A percentile compares a stretch with the other conserved stretches of the same genome.
phyloP scores from a whole-genome alignment of 2,329 filamentous ascomycete genomes.

The Paraphaeosphaeria sporulosa region DNA sequence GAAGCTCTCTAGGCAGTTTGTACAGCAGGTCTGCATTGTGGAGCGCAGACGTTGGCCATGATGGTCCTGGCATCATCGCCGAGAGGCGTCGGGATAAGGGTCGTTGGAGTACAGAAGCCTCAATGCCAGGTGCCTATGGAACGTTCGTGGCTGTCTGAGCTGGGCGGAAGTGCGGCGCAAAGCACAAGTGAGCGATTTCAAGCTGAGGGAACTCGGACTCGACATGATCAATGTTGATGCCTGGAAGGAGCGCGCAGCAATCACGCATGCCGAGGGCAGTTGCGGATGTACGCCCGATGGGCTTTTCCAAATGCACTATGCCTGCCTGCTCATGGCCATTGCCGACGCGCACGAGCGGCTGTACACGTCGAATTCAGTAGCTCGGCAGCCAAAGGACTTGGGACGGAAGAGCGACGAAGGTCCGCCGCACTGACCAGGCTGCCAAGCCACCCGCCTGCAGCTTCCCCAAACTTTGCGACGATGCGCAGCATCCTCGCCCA shows the following conservation, averaged over 20 bases:
- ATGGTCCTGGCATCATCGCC: background rate
- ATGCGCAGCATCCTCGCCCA: slow-evolving; percentile 16
- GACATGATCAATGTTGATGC: slow-evolving; percentile 9
- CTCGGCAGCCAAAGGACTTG: background rate
- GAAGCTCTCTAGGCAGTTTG: slow-evolving; percentile 24
- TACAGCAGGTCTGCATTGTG: slow-evolving; percentile 12
- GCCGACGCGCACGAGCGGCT: background rate
- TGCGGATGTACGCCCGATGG: background rate
- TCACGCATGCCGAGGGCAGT: background rate
- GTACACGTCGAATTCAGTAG: background rate
- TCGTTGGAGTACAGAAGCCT: background rate
- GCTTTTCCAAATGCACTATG: background rate
- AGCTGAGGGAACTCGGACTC: too few relatives aligned
- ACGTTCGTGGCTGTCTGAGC: background rate
- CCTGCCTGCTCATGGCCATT: background rate
- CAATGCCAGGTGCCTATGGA: background rate
- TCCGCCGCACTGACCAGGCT: slow-evolving; percentile 19
- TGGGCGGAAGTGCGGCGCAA: background rate
- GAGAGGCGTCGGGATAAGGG: background rate
- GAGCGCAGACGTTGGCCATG: background rate
- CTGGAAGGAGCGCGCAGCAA: slow-evolving; percentile 5
- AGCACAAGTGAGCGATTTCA: background rate
- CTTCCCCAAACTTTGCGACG: slow-evolving; percentile 25
- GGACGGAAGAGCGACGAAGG: background rate
- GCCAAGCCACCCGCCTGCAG: slow-evolving; percentile 17